Conservation (phyloP, 2,329 filamentous ascomycete species). For the Diaporthe velutina region DNA sequence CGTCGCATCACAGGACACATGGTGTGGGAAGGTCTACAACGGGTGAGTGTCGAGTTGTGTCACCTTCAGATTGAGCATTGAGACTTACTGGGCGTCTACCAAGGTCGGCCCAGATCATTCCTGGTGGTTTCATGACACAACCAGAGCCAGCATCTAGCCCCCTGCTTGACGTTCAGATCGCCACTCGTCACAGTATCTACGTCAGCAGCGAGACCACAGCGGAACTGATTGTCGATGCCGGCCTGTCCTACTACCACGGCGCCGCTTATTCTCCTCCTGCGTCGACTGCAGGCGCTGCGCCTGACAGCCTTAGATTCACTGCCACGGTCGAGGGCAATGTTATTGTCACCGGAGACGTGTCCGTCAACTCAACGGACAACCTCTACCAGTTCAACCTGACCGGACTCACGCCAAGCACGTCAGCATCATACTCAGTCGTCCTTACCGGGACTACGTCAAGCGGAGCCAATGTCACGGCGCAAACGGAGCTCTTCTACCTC, state of each 20-base stretch:
- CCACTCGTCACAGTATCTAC: constrained; percentile 61
- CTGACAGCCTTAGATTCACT: constrained; percentile 54
- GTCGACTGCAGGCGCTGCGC: constrained; percentile 37
- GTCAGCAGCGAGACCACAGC: constrained; percentile 55
- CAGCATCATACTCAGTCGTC: constrained; percentile 54
- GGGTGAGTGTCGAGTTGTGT: constrained; percentile 46
- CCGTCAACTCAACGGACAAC: constrained; percentile 51
- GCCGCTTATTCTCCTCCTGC: constrained; percentile 50
- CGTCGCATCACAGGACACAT: constrained; percentile 42
- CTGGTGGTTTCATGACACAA: constrained; percentile 28
- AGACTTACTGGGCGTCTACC: not conserved
- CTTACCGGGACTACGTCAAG: constrained; percentile 51
- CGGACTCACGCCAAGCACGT: constrained; percentile 50
- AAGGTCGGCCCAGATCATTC: constrained; percentile 38
- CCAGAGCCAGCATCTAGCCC: constrained; percentile 40
- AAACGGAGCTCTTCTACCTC: constrained; percentile 55
- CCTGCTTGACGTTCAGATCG: constrained; percentile 58
- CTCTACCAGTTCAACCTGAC: constrained; percentile 54
- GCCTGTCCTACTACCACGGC: constrained; percentile 56
- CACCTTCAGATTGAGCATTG: constrained; percentile 46
- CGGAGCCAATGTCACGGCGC: constrained; percentile 52
- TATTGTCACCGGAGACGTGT: constrained; percentile 51
- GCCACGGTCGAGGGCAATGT: constrained; percentile 46
- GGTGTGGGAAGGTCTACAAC: constrained; percentile 63
- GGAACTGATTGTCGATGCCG: constrained; percentile 59